phyloP scores from a whole-genome alignment of 805 yeast genomes.

The Saturnispora saitoi region DNA sequence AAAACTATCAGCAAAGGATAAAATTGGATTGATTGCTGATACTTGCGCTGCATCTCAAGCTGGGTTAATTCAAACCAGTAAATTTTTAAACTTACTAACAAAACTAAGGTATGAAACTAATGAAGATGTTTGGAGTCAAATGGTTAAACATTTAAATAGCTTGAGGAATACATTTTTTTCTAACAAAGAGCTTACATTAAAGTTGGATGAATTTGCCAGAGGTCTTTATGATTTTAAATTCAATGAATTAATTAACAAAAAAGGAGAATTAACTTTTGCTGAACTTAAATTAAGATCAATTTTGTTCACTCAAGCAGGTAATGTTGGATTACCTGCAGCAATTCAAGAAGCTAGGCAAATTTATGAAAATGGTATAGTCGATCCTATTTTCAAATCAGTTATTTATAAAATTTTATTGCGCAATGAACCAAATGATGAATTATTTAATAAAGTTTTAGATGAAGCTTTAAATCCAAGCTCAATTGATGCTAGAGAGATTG shows the following conservation, averaged over 20 bases:
- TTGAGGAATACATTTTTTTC: conserved; percentile 33
- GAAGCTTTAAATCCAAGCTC: conserved; percentile 44
- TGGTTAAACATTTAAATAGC: conserved; percentile 33
- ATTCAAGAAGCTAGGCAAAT: conserved; percentile 17
- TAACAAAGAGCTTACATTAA: conserved; percentile 21
- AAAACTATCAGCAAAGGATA: conserved; percentile 37
- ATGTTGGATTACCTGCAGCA: conserved; percentile 31
- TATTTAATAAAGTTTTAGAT: conserved; percentile 34
- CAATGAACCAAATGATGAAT: conserved; percentile 25
- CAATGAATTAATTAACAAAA: conserved; percentile 14
- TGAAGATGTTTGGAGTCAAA: conserved; percentile 48
- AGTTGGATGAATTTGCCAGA: conserved; percentile 27
- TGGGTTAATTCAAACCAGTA: conserved; percentile 34
- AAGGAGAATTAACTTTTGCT: conserved; percentile 15
- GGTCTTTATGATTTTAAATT: conserved; percentile 30
- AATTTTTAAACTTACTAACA: conserved; percentile 37
- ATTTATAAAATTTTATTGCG: conserved; percentile 37
- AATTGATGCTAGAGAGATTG: conserved; percentile 51
- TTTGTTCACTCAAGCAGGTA: conserved; percentile 35
- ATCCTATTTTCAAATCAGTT: conserved; percentile 36
- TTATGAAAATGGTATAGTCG: conserved; percentile 9
- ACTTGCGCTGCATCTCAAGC: conserved; percentile 40
- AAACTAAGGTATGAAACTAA: conserved; percentile 30
- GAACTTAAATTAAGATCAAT: conserved; percentile 30
- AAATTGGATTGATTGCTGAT: conserved; percentile 49